Evolutionary conservation across 352 stramenopile species (phyloP).

Genomic region (Pythium rhizo-oryzae): DNA sequence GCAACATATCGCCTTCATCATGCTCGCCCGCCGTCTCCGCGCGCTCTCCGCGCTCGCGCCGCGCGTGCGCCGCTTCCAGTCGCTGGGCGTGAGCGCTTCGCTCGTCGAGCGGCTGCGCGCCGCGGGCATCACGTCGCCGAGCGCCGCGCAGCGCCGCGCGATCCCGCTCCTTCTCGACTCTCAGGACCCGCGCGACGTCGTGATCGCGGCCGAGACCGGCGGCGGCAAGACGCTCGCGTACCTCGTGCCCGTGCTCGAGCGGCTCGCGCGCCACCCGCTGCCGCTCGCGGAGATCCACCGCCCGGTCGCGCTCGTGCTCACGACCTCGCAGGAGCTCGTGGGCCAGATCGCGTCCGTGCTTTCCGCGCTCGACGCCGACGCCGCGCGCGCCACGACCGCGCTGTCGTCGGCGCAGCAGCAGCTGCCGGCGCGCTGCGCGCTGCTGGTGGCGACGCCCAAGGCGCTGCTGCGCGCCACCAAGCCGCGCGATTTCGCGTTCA

Average conservation of each 20-base stretch:
- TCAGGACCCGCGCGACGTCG: conserved; percentile 58
- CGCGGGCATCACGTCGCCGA: conserved; percentile 48
- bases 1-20: too few species aligned
- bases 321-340: conserved; percentile 87
- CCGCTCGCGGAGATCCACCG: conserved; percentile 41
- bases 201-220: conserved; percentile 95
- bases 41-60: not conserved
- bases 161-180: conserved; percentile 55
- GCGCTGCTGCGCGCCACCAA: conserved; percentile 67
- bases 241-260: conserved; percentile 90
- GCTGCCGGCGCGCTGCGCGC: conserved; percentile 42
- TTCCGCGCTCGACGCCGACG: conserved; percentile 40
- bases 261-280: conserved; percentile 40
- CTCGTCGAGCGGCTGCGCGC: conserved; percentile 42
- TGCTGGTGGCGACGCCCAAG: conserved; percentile 70
- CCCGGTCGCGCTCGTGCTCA: conserved; percentile 76
- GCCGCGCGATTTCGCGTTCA: conserved; percentile 75
- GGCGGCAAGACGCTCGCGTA: conserved; percentile 97
- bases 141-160: conserved; percentile 49
- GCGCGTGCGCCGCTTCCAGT: conserved; percentile 47
- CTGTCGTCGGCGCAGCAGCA: conserved; percentile 65
- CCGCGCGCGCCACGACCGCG: conserved; percentile 37
- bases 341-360: conserved; percentile 66
- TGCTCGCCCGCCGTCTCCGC: not conserved
- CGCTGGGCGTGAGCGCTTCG: conserved; percentile 45